Evolutionary conservation across 23 red algal genomes (phyloP).

Genomic region (Porphyridium purpureum): DNA sequence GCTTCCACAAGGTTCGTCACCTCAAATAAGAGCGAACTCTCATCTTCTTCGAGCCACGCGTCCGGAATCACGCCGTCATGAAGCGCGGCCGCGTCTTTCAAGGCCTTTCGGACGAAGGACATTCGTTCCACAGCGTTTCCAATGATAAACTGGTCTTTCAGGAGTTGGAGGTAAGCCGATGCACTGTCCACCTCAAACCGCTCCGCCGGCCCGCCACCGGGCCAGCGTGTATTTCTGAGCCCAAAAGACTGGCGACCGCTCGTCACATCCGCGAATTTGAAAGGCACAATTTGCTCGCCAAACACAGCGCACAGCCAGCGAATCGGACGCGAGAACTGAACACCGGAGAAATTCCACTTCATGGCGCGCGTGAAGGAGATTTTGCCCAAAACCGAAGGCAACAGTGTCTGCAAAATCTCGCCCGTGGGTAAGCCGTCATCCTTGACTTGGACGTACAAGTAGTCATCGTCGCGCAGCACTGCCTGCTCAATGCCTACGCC

Average conservation of each 20-base stretch:
- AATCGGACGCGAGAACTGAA: conserved; percentile 76
- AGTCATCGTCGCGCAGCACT: conserved; percentile 34
- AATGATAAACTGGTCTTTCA: conserved; percentile 36
- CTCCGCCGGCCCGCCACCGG: conserved; percentile 20
- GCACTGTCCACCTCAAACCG: conserved; percentile 23
- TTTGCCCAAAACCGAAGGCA: conserved; percentile 27
- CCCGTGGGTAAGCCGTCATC: conserved; percentile 18
- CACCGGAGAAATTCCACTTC: conserved; percentile 72
- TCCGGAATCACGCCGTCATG: conserved; percentile 24
- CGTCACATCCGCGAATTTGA: conserved; percentile 53
- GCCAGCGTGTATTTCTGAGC: conserved; percentile 20
- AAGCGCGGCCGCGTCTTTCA: conserved; percentile 14
- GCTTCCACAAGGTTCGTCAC: conserved; percentile 69
- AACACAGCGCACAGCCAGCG: conserved; percentile 78
- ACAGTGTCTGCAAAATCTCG: conserved; percentile 20
- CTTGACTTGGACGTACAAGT: conserved; percentile 50
- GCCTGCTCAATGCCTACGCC: conserved; percentile 19
- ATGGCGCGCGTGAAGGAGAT: conserved; percentile 55
- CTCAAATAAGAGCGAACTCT: conserved; percentile 42
- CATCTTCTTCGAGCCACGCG: conserved; percentile 22
- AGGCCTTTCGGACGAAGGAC: conserved; percentile 15
- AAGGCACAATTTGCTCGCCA: conserved; percentile 50
- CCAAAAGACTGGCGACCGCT: conserved; percentile 17
- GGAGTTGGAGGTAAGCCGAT: conserved; percentile 11
- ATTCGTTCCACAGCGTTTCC: conserved; percentile 16